Percentiles rank a stretch among this genome's conserved stretches.
Evolutionary conservation across 345 rosid genomes (phyloP).

Genomic region (Murraya paniculata): DNA sequence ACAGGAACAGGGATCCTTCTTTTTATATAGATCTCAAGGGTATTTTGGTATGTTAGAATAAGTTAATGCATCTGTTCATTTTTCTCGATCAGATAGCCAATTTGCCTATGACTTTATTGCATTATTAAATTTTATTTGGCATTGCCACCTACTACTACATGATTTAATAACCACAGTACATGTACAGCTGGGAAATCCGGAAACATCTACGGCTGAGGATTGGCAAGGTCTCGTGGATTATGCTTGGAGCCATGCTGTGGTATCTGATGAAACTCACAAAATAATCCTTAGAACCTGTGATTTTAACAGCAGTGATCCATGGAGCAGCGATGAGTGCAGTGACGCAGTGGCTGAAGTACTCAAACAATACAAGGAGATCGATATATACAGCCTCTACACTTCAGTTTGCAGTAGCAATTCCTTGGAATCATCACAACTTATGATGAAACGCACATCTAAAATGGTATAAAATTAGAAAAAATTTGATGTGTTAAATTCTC

Average conservation of each 20-base stretch:
- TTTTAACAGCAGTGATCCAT: conserved; percentile 56
- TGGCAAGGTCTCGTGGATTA: conserved; percentile 84
- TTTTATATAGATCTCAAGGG: conserved; percentile 65
- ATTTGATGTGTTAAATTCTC: no score
- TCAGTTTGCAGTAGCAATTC: conserved; percentile 39
- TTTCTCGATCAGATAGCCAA: not conserved
- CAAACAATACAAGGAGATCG: conserved; percentile 67
- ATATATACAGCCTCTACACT: conserved; percentile 80
- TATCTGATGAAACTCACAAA: conserved; percentile 77
- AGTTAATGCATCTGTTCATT: not conserved
- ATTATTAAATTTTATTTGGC: not conserved
- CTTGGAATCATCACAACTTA: conserved; percentile 20
- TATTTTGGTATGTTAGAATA: conserved; percentile 54
- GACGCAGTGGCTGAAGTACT: conserved; percentile 57
- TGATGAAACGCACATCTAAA: conserved; percentile 37
- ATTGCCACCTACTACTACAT: not conserved
- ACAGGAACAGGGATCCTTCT: conserved; percentile 55
- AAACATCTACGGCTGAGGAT: conserved; percentile 70
- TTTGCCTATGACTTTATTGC: no score
- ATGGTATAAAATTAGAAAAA: conserved; percentile 34
- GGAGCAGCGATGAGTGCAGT: conserved; percentile 54
- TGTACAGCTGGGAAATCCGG: conserved; percentile 83
- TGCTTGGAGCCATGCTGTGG: conserved; percentile 94
- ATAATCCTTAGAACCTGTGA: conserved; percentile 50
- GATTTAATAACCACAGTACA: not conserved